Percentiles rank a stretch among this genome's conserved stretches.
These are phyloP conservation scores for Tetragonia tetragonoides DNA, from an alignment of 148 eudicot genomes.

Conservation along the genomic window DNA sequence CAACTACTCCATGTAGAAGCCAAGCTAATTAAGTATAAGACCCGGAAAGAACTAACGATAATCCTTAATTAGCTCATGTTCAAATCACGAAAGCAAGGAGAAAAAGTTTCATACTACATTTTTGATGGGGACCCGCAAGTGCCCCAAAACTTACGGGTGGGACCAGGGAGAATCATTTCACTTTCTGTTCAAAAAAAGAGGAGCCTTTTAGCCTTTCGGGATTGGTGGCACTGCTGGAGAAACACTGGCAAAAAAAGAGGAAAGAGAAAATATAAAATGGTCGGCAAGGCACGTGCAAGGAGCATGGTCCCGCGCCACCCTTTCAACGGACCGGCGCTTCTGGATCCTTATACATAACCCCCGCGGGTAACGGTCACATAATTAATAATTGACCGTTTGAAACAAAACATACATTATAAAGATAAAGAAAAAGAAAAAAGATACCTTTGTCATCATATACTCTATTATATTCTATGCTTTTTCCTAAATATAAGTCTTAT, in stretches of 20 bases:
- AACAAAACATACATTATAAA: no score
- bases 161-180: neutral
- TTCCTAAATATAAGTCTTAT: no score
- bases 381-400: slow-evolving; percentile 1
- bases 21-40: no score
- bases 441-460: no score
- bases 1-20: no score
- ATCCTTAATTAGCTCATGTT: no score
- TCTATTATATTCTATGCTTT: no score
- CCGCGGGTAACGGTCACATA: neutral
- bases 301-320: slow-evolving; percentile 1
- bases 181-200: neutral
- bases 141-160: neutral
- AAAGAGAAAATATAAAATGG: neutral
- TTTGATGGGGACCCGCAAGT: neutral
- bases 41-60: no score
- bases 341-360: neutral
- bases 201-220: neutral
- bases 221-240: neutral
- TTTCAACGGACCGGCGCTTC: neutral
- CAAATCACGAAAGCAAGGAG: no score
- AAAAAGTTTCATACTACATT: no score
- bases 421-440: no score
- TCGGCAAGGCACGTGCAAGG: slow-evolving; percentile 4
- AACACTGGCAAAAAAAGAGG: neutral